These are phyloP conservation scores for Dipodascopsis tothii DNA, from an alignment of 805 yeast species.

Conservation along the genomic window DNA sequence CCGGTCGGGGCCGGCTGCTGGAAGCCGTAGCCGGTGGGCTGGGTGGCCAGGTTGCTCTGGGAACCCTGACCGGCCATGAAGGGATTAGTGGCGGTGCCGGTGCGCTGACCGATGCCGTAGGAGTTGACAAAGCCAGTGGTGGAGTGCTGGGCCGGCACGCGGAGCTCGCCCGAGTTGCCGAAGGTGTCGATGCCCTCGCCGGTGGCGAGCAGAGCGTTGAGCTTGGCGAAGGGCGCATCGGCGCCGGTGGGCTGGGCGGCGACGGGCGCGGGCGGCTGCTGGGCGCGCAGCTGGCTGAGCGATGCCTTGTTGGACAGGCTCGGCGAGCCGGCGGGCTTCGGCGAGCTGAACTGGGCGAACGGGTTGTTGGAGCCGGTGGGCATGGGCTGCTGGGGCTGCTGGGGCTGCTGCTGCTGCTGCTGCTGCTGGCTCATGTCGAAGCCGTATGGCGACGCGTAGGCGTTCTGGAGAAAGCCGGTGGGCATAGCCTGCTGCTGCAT, in stretches of 20 bases:
- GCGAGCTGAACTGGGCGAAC: not conserved
- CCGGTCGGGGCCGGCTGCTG: constrained; percentile 1
- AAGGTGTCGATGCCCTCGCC: constrained; percentile 93
- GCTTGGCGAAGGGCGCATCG: constrained; percentile 45
- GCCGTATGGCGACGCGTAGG: constrained; percentile 9
- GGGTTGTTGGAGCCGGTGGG: constrained; percentile 1
- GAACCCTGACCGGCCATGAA: constrained; percentile 23
- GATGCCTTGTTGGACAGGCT: constrained; percentile 1
- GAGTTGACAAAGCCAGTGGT: constrained; percentile 74
- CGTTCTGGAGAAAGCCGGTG: constrained; percentile 21
- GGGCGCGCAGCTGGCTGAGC: constrained; percentile 28
- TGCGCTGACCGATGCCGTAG: constrained; percentile 64
- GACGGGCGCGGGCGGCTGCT: constrained; percentile 27
- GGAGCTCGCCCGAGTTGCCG: constrained; percentile 74
- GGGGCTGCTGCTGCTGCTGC: constrained; percentile 37
- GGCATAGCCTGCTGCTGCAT: constrained; percentile 15
- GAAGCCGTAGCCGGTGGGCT: constrained; percentile 9
- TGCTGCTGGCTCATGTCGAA: constrained; percentile 25
- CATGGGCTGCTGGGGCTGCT: constrained; percentile 49
- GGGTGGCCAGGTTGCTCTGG: constrained; percentile 27
- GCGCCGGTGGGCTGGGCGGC: constrained; percentile 31
- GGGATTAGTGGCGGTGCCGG: constrained; percentile 1
- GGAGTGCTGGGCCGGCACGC: constrained; percentile 91
- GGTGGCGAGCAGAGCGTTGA: constrained; percentile 68
- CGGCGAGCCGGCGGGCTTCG: not conserved